Evolutionary conservation across 495 filamentous ascomycete species (phyloP).

Genomic region (Trypethelium eluteriae): DNA sequence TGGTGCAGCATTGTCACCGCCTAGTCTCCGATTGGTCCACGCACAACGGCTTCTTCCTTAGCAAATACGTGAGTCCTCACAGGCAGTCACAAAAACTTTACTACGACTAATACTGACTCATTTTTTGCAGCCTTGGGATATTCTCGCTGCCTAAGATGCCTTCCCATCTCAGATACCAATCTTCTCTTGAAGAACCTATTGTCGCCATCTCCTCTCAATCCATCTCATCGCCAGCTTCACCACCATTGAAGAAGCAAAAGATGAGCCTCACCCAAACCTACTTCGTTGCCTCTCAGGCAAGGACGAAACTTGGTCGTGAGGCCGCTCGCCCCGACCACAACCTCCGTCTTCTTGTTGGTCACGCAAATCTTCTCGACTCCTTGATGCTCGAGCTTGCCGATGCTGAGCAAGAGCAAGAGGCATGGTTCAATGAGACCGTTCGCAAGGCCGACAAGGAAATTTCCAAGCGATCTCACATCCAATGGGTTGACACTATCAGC

Average conservation of each 20-base stretch:
- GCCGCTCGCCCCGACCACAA: slow-evolving; percentile 87
- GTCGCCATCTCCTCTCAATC: slow-evolving; percentile 18
- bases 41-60: background rate
- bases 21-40: slow-evolving; percentile 6
- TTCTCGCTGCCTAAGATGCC: slow-evolving; percentile 22
- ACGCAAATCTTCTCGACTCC: slow-evolving; percentile 95
- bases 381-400: slow-evolving; percentile 93
- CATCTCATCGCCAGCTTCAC: slow-evolving; percentile 22
- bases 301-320: slow-evolving; percentile 87
- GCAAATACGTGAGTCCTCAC: slow-evolving; percentile 2
- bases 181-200: slow-evolving; percentile 25
- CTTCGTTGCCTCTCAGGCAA: slow-evolving; percentile 91
- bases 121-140: slow-evolving; percentile 8
- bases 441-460: slow-evolving; percentile 56
- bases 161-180: slow-evolving; percentile 26
- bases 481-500: slow-evolving; percentile 76
- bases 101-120: slow-evolving; percentile 18
- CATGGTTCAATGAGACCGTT: slow-evolving; percentile 96
- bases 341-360: slow-evolving; percentile 85
- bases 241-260: slow-evolving; percentile 58
- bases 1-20: background rate
- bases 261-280: slow-evolving; percentile 98
- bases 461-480: slow-evolving; percentile 55
- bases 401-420: slow-evolving; percentile 91
- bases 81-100: slow-evolving; percentile 1